Evolutionary conservation across 2,329 filamentous ascomycete genomes (phyloP).

Genomic region (Pestalotiopsis sp.): DNA sequence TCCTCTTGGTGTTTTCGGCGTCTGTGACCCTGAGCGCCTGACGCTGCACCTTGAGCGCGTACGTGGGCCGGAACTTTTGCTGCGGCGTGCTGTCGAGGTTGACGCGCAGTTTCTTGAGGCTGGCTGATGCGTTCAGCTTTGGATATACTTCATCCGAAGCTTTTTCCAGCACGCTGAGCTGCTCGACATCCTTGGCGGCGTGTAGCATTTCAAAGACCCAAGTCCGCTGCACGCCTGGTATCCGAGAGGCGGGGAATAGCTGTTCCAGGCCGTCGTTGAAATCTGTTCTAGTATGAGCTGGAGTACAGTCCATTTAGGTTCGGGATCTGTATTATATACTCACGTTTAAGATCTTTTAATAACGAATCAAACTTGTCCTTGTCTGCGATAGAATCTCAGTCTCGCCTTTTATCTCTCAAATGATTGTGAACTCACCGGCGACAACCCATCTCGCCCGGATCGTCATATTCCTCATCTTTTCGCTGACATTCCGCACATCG

Average conservation of each 20-base stretch:
- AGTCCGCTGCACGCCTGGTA: slow-evolving; percentile 43
- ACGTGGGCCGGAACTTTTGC: slow-evolving; percentile 40
- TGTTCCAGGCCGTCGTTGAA: slow-evolving; percentile 49
- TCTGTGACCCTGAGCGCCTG: slow-evolving; percentile 26
- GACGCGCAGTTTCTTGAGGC: slow-evolving; percentile 45
- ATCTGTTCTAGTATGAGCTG: slow-evolving; percentile 27
- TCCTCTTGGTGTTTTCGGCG: slow-evolving; percentile 12
- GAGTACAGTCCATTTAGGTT: too few species aligned
- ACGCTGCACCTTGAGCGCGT: slow-evolving; percentile 39
- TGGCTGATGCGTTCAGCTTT: slow-evolving; percentile 40
- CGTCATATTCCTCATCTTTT: slow-evolving; percentile 34
- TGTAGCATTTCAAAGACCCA: slow-evolving; percentile 49
- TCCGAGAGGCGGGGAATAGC: slow-evolving; percentile 42
- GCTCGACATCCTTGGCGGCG: slow-evolving; percentile 39
- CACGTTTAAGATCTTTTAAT: slow-evolving; percentile 41
- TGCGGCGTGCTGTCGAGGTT: slow-evolving; percentile 44
- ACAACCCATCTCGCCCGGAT: slow-evolving; percentile 45
- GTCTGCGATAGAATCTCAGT: slow-evolving; percentile 26
- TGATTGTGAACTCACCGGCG: slow-evolving; percentile 28
- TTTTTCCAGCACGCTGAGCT: slow-evolving; percentile 42
- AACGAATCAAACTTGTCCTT: slow-evolving; percentile 45
- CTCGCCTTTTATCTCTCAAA: neutral
- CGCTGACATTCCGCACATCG: slow-evolving; percentile 22
- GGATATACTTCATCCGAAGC: slow-evolving; percentile 43
- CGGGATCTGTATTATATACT: neutral